Base-by-base conservation (phyloP, 495 filamentous ascomycete genomes). In the Tricharina praecox region DNA sequence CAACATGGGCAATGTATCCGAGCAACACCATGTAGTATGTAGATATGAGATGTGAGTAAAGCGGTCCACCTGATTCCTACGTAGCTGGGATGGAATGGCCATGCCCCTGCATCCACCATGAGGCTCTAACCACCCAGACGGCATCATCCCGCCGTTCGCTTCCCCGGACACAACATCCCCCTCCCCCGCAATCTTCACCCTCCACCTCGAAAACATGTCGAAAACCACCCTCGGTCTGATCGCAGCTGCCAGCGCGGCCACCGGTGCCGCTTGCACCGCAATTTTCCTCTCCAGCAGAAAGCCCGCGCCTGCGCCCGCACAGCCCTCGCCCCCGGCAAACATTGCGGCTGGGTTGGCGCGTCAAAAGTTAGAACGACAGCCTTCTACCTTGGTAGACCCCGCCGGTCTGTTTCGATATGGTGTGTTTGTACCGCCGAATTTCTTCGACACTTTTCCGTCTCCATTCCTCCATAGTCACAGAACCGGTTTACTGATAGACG, bases 401-500 rank as follows among this genome's bases (percentile, higher is more conserved):
- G 67, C 82, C 1, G 90, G 87, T 15, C 70, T 97, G 56, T 88
- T 93, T 64, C 79, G 95, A 62, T 97, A 97, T 66, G 90, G 57
- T 60, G 35, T 37, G 45, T 20, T 23, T 8, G 11, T 13, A 21
- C 11, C 20, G 4, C 40, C 5, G 20, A 16, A 16, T 39, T 5
- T 16, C 5, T 5, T 39, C 5, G 9, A 16, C n/a, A n/a, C n/a
- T 39, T 39, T 39, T 39, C 18, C 5, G 9, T 7, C 18, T 39
- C 18, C 18, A 8, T 39, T 21, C 19, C 18, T 43, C 8, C 24
- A 5, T 43, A 24, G 19, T 20, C n/a, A 45, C 7, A 2, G 5
- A 30, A n/a, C 7, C 34, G 4, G 8, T 4, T 11, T 8, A 37
- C 5, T 37, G 8, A 32, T 32, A 32, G 7, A 13, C 19, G 16